A percentile compares a stretch with the other conserved stretches of the same genome.
phyloP scores from a whole-genome alignment of 2,329 filamentous ascomycete genomes.

The Exophiala calicioides region DNA sequence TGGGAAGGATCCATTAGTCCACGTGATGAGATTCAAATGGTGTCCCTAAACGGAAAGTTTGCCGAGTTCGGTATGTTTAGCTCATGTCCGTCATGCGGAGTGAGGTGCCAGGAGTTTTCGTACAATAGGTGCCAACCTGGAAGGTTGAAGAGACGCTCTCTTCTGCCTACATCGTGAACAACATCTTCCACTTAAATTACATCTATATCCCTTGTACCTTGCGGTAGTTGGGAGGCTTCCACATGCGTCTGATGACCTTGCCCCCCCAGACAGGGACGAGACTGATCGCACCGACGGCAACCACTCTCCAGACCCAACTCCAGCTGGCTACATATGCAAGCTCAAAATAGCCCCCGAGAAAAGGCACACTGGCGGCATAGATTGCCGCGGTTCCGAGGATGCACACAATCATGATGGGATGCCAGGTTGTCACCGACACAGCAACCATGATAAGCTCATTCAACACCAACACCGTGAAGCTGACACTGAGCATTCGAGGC shows the following conservation, averaged over 20 bases:
- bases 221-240: constrained; percentile 90
- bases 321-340: constrained; percentile 73
- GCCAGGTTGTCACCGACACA: constrained; percentile 95
- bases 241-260: constrained; percentile 79
- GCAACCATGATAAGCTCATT: constrained; percentile 98
- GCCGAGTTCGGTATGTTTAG: no score
- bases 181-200: neutral
- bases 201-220: constrained; percentile 65
- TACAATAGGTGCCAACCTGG: no score
- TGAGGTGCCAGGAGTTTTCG: no score
- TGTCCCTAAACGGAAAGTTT: no score
- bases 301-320: constrained; percentile 85
- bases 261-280: constrained; percentile 83
- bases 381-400: constrained; percentile 79
- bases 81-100: no score
- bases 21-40: no score
- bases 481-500: constrained; percentile 79
- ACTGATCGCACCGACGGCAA: constrained; percentile 75
- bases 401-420: constrained; percentile 82
- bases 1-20: no score
- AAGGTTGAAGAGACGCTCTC: neutral
- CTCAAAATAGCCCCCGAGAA: constrained; percentile 87
- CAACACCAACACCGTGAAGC: constrained; percentile 85
- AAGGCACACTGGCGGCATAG: constrained; percentile 82
- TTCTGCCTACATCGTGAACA: neutral